Evolutionary conservation across 805 yeast species (phyloP), one percentile per base, ranked within the genome.

Genomic region (Candida silvicultrix): DNA sequence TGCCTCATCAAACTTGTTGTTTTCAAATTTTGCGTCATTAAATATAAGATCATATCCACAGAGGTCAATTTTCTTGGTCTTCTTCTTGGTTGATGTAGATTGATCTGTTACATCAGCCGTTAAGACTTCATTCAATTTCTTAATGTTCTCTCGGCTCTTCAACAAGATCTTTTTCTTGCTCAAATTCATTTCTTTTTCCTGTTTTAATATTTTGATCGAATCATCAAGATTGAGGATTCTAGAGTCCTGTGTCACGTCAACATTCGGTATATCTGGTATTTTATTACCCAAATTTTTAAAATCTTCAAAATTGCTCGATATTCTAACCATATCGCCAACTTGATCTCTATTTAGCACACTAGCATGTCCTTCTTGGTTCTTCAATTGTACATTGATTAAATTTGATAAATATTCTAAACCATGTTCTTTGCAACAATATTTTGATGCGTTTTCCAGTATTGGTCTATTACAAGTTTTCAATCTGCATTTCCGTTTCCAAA

Each of bases 401-500:
- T n/a, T 12, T 34, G 43, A 45, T 48, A 59, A 47, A 35, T 40
- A 59, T 18, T 35, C 41, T 19, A 52, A 20, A 32, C 95, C 97
- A 63, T 90, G 96, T 22, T 77, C 85, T 19, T 72, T 74, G 15
- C 79, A 66, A 60, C 97, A 89, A 59, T 85, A 89, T 61, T 89
- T 88, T 31, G 89, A 78, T 40, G 62, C 64, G 20, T 58, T 55
- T 1, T 59, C 64, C 4, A 49, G 42, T 5, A 81, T 77, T 0
- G 89, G 83, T 36, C 71, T 67, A 42, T 56, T 71, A 58, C 97
- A 89, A 1, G 58, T 61, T 1, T 62, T 57, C 12, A 85, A 44
- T 23, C 92, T 71, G 60, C 97, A 89, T 57, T 84, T 85, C 37
- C 84, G 73, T 62, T 83, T 85, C 92, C 92, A 89, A 15, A 73